Evolutionary conservation across 768 basidiomycete genomes (phyloP).

Genomic region (Lepiota venenata): DNA sequence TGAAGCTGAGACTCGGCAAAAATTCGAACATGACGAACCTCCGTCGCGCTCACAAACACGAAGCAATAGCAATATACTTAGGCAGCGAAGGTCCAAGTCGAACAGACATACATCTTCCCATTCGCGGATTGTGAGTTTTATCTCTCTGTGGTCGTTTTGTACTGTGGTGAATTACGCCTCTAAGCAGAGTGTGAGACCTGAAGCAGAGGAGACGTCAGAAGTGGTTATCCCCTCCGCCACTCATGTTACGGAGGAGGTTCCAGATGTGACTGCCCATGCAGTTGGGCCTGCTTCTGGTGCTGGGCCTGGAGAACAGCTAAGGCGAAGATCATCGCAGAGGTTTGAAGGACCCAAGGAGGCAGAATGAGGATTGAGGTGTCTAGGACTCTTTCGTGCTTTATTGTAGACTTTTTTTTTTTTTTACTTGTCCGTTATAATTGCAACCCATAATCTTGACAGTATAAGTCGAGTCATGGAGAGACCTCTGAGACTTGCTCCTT

Average conservation of each 20-base stretch:
- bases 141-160: neutral
- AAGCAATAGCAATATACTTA: neutral
- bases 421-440: no score
- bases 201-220: neutral
- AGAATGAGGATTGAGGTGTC: neutral
- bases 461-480: neutral
- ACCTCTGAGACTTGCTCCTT: slow-evolving; percentile 12
- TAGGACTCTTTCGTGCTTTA: slow-evolving; percentile 61
- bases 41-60: neutral
- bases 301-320: neutral
- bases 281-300: neutral
- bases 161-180: neutral
- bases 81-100: slow-evolving; percentile 4
- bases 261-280: neutral
- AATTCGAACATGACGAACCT: neutral
- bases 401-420: slow-evolving; percentile 42
- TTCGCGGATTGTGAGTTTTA: slow-evolving; percentile 4
- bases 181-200: neutral
- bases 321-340: slow-evolving; percentile 4
- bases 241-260: neutral
- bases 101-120: neutral
- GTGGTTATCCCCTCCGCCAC: neutral
- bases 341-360: neutral
- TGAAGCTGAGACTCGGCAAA: neutral
- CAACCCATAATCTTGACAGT: neutral